A percentile compares a stretch with the other conserved stretches of the same genome.
Conservation (phyloP, 768 basidiomycete genomes). For the Termitomyces eurrhizus region DNA sequence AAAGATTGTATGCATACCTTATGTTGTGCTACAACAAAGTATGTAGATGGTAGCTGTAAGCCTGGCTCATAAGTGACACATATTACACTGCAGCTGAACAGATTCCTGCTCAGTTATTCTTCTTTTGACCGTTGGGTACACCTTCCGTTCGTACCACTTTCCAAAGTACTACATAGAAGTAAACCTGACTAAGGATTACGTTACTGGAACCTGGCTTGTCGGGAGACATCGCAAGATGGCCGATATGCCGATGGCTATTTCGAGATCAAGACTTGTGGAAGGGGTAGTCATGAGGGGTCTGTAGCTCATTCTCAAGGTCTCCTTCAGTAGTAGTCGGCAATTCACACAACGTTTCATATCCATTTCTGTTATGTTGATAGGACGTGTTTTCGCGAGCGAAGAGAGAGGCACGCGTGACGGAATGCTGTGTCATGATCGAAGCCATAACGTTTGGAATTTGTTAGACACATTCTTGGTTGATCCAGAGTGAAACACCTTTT, state of each 20-base stretch:
- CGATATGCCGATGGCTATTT: background rate
- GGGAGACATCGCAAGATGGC: background rate
- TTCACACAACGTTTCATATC: background rate
- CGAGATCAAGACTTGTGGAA: background rate
- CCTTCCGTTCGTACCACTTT: too few relatives aligned
- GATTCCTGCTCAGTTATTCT: too few relatives aligned
- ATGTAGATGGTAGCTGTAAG: too few relatives aligned
- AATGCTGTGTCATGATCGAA: background rate
- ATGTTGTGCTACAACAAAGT: too few relatives aligned
- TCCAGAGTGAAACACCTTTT: constrained; percentile 3
- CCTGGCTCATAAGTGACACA: too few relatives aligned
- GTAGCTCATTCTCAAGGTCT: background rate
- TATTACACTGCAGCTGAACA: too few relatives aligned
- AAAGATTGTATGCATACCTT: too few relatives aligned
- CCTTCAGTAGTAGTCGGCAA: background rate
- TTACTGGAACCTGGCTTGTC: background rate
- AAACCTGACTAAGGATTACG: background rate
- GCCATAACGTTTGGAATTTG: background rate
- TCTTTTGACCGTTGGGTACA: too few relatives aligned
- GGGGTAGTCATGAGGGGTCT: background rate
- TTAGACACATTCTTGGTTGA: background rate
- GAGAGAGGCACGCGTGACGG: background rate
- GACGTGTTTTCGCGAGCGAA: background rate
- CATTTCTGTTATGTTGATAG: background rate
- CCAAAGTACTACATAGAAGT: too few relatives aligned